phyloP scores from a whole-genome alignment of 768 basidiomycete genomes.

The Lepiota subincarnata region DNA sequence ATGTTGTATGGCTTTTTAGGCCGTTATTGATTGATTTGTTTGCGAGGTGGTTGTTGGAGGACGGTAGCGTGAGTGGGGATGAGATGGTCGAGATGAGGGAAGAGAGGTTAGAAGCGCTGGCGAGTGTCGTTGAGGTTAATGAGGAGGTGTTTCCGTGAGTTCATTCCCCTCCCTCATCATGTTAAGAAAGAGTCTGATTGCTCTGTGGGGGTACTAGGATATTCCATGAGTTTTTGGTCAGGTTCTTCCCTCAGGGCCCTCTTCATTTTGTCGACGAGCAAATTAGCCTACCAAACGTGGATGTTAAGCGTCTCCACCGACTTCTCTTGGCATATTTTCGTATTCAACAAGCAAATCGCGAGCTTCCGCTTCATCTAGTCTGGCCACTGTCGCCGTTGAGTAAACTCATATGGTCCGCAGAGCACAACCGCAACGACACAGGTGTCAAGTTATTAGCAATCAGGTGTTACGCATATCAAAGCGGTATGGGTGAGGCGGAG shows the following conservation, averaged over 20 bases:
- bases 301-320: slow-evolving; percentile 53
- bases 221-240: slow-evolving; percentile 46
- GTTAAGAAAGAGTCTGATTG: slow-evolving; percentile 5
- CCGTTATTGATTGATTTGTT: slow-evolving; percentile 79
- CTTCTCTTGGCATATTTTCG: slow-evolving; percentile 80
- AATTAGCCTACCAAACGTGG: slow-evolving; percentile 27
- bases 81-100: slow-evolving; percentile 46
- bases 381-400: slow-evolving; percentile 64
- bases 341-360: slow-evolving; percentile 68
- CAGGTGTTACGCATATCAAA: slow-evolving; percentile 71
- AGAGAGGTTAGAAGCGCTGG: slow-evolving; percentile 53
- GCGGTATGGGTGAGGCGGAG: slow-evolving; percentile 74
- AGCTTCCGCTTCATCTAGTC: slow-evolving; percentile 53
- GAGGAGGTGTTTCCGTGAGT: slow-evolving; percentile 72
- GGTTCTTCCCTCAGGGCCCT: slow-evolving; percentile 49
- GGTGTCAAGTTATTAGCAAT: slow-evolving; percentile 70
- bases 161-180: slow-evolving; percentile 9
- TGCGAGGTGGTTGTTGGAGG: slow-evolving; percentile 63
- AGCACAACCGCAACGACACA: slow-evolving; percentile 37
- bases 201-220: slow-evolving; percentile 35
- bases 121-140: slow-evolving; percentile 60
- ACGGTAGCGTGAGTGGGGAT: slow-evolving; percentile 44
- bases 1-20: slow-evolving; percentile 62
- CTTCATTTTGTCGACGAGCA: slow-evolving; percentile 40
- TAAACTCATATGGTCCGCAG: slow-evolving; percentile 36